Percentiles rank a stretch among this genome's conserved stretches.
phyloP scores from a whole-genome alignment of 2,329 filamentous ascomycete species.

The Westerdykella aurantiaca region DNA sequence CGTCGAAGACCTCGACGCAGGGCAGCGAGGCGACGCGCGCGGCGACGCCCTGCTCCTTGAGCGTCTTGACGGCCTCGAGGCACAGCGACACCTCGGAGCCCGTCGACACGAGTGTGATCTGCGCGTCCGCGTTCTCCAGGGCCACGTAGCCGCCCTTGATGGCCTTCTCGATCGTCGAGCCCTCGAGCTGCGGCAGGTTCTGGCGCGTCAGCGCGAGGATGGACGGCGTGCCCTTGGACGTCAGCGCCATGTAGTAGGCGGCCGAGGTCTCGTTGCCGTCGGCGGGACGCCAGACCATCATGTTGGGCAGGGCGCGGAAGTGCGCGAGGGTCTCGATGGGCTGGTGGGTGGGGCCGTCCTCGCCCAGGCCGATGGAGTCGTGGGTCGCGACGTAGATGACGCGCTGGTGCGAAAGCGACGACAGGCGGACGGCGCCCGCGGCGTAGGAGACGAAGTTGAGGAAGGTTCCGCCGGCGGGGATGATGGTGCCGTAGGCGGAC shows the following conservation, averaged over 20 bases:
- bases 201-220: slow-evolving; percentile 94
- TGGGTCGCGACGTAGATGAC: slow-evolving; percentile 95
- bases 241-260: slow-evolving; percentile 93
- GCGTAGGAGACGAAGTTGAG: slow-evolving; percentile 99
- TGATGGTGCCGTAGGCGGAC: slow-evolving; percentile 87
- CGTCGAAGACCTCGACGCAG: slow-evolving; percentile 95
- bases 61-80: slow-evolving; percentile 85
- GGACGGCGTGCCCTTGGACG: slow-evolving; percentile 80
- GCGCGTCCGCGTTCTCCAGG: slow-evolving; percentile 75
- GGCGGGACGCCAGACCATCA: slow-evolving; percentile 98
- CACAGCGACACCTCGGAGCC: slow-evolving; percentile 94
- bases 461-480: slow-evolving; percentile 95
- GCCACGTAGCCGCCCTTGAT: slow-evolving; percentile 94
- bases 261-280: slow-evolving; percentile 98
- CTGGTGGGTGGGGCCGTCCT: slow-evolving; percentile 98
- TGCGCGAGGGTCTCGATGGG: slow-evolving; percentile 97
- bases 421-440: slow-evolving; percentile 89
- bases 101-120: slow-evolving; percentile 86
- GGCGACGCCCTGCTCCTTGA: slow-evolving; percentile 80
- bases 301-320: slow-evolving; percentile 98
- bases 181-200: slow-evolving; percentile 96
- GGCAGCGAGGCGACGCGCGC: slow-evolving; percentile 92
- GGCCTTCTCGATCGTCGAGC: slow-evolving; percentile 80
- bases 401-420: slow-evolving; percentile 83
- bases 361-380: slow-evolving; percentile 98